Base-by-base conservation (phyloP, 2,329 filamentous ascomycete species). In the Diaporthe eres region DNA sequence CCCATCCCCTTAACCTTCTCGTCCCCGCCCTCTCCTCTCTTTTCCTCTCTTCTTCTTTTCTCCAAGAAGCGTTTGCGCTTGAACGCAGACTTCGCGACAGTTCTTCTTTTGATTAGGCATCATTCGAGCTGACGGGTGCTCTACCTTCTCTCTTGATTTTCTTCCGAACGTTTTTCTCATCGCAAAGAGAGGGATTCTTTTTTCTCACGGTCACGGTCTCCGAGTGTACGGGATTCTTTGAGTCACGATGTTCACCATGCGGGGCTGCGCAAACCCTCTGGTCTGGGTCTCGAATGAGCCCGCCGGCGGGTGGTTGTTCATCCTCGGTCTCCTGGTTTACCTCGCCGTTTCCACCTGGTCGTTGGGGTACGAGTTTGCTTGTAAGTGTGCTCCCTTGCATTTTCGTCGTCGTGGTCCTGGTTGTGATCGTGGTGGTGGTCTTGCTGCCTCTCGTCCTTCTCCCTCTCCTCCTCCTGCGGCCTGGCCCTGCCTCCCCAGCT, bases 321-420 rank as follows among this genome's bases (percentile, higher is more conserved):
- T 74, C 51, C 63, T 61, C 53, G 63, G 72, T 49, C 9, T 74
- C 65, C 61, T 74, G 51, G 28, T 34, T 47, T 74, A 74, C 42
- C 72, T 74, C 72, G 10, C 67, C 53, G 72, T 60, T 63, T 74
- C 72, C 15, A 19, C 72, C 4, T 74, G 65, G 61, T 70, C 72
- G 22, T 28, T 74, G 39, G 51, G 65, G 61, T 74, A 74, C 42
- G 53, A 61, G 72, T 74, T 74, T 74, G 72, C 63, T 17, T 74
- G 72, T 74, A 39, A 39, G 72, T 70, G 6, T n/a, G 3, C 9
- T 70, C 51, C 22, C 19, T 15, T 19, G 4, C 19, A 10, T 15
- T 10, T 3, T 37, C 31, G 10, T 10, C 12, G 9, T 49, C 42
- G 42, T 49, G n/a, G 25, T 31, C 25, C 4, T 47, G 17, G 39